Percentiles rank a stretch among this genome's conserved stretches.
phyloP scores from a whole-genome alignment of 2,329 filamentous ascomycete genomes.

The Pseudogymnoascus pannorum region DNA sequence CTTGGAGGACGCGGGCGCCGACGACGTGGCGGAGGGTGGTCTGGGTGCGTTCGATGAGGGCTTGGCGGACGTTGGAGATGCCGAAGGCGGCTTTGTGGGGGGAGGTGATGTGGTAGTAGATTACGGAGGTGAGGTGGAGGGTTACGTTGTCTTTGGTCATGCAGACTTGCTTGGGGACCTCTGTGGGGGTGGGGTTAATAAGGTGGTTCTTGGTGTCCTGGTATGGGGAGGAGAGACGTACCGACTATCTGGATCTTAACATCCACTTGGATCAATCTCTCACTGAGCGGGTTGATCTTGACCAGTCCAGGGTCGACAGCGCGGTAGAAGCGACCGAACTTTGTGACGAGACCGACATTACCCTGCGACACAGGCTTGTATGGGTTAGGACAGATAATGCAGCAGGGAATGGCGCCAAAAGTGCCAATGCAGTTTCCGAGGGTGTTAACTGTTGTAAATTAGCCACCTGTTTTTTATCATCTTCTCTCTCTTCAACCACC shows the following conservation, averaged over 20 bases:
- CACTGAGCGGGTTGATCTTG: slow-evolving; percentile 93
- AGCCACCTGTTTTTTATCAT: no score
- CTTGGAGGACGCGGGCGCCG: slow-evolving; percentile 88
- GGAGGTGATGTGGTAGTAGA: slow-evolving; percentile 96
- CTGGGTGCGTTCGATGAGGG: slow-evolving; percentile 95
- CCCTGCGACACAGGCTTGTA: slow-evolving; percentile 90
- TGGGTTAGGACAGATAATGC: slow-evolving; percentile 86
- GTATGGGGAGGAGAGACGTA: no score
- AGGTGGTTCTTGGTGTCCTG: no score
- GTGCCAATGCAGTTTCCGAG: slow-evolving; percentile 71
- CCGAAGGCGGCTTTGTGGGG: slow-evolving; percentile 97
- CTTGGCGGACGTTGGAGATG: slow-evolving; percentile 88
- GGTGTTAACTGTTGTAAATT: no score
- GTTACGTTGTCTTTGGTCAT: slow-evolving; percentile 99
- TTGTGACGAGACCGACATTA: slow-evolving; percentile 90
- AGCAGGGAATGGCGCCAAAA: slow-evolving; percentile 83
- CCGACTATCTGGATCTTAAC: slow-evolving; percentile 97
- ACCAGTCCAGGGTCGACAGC: slow-evolving; percentile 95
- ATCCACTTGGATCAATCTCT: slow-evolving; percentile 84
- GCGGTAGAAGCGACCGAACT: slow-evolving; percentile 90
- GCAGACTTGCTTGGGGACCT: slow-evolving; percentile 93
- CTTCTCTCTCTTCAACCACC: no score
- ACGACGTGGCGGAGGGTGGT: slow-evolving; percentile 96
- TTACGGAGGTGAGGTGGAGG: slow-evolving; percentile 86
- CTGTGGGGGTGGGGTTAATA: slow-evolving; percentile 28